Conservation (phyloP, 2,329 filamentous ascomycete genomes). For the Hymenotorrendiella dingleyae region DNA sequence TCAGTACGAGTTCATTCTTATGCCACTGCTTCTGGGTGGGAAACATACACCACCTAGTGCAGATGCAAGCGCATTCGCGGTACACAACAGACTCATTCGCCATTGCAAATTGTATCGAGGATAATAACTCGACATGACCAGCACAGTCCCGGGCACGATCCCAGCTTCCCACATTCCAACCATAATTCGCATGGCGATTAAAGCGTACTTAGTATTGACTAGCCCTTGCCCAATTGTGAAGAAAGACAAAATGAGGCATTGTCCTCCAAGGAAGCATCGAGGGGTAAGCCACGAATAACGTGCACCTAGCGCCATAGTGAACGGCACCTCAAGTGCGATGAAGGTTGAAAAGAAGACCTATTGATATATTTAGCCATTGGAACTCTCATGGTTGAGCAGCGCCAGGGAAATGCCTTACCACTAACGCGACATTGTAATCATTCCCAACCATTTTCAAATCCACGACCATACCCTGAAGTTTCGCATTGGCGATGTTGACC, state of each 20-base stretch:
- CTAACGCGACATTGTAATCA: constrained; percentile 2
- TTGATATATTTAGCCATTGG: not conserved
- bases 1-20: not conserved
- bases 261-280: not conserved
- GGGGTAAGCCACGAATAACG: not conserved
- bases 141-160: constrained; percentile 1
- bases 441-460: constrained; percentile 34
- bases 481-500: constrained; percentile 72
- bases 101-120: constrained; percentile 5
- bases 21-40: not conserved
- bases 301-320: constrained; percentile 45
- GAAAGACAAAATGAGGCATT: not conserved
- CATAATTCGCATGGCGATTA: constrained; percentile 2
- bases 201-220: not conserved
- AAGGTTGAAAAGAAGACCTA: constrained; percentile 51
- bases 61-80: constrained; percentile 2
- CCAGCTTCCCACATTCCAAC: constrained; percentile 2
- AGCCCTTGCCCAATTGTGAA: constrained; percentile 2
- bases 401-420: not conserved
- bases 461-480: constrained; percentile 60
- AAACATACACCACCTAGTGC: constrained; percentile 1
- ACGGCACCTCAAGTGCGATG: constrained; percentile 50
- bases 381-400: not conserved
- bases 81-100: constrained; percentile 1
- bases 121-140: constrained; percentile 2